Conservation (phyloP, 805 yeast species). For the Saturnispora kantuleensis region DNA sequence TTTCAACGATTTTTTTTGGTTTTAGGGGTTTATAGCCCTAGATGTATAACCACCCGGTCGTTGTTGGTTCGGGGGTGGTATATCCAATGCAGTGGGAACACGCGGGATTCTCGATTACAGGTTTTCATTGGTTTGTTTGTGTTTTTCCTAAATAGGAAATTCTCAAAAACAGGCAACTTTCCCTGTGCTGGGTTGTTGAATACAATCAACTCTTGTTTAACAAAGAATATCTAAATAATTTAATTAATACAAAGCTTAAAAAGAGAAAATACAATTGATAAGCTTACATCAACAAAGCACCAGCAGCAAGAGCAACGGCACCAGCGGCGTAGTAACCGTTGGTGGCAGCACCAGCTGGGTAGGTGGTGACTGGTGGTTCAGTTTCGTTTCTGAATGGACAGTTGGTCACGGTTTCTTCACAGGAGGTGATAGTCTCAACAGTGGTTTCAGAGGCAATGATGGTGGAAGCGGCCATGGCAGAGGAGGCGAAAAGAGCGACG, state of each 20-base stretch:
- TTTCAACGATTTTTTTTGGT: no score
- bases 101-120: no score
- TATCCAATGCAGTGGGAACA: no score
- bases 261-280: background rate
- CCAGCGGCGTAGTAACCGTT: conserved; percentile 14
- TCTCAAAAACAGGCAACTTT: no score
- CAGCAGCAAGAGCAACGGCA: conserved; percentile 24
- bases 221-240: background rate
- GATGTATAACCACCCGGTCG: no score
- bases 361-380: conserved; percentile 24
- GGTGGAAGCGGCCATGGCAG: conserved; percentile 24
- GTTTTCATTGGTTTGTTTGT: no score
- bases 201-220: no score
- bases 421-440: conserved; percentile 31
- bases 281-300: conserved; percentile 27
- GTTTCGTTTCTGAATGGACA: conserved; percentile 21
- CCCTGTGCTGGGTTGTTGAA: no score
- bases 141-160: no score
- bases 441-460: conserved; percentile 28
- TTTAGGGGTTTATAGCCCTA: no score
- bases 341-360: conserved; percentile 28
- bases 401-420: conserved; percentile 29
- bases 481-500: conserved; percentile 29
- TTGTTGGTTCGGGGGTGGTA: no score
- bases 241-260: conserved; percentile 5